phyloP scores from a whole-genome alignment of 75 land plant genomes.

The Isoetes taiwanensis region DNA sequence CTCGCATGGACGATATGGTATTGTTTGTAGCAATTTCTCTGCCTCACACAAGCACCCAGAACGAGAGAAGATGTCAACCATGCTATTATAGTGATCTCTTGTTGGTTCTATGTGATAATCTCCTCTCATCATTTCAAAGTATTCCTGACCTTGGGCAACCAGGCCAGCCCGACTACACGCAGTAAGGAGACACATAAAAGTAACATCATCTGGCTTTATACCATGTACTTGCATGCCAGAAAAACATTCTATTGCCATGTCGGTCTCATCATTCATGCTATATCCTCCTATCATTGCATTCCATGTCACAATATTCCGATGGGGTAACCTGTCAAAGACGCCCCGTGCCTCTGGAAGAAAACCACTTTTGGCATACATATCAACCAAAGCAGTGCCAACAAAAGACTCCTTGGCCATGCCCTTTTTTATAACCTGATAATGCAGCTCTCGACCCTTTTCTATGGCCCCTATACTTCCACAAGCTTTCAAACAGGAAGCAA shows the following conservation, averaged over 20 bases:
- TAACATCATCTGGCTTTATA: conserved; percentile 3
- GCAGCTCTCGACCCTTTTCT: conserved; percentile 13
- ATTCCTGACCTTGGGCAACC: not conserved
- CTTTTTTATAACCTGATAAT: conserved; percentile 6
- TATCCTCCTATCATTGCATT: conserved; percentile 16
- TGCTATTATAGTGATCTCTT: conserved; percentile 9
- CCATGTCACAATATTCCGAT: conserved; percentile 18
- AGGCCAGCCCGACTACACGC: conserved; percentile 13
- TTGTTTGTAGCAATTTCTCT: not conserved
- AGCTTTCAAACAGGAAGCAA: no score
- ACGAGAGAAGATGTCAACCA: conserved; percentile 15
- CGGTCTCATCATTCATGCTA: conserved; percentile 11
- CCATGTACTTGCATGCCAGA: not conserved
- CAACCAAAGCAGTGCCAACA: conserved; percentile 17
- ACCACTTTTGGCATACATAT: conserved; percentile 19
- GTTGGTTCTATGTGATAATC: conserved; percentile 1
- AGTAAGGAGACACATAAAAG: conserved; percentile 4
- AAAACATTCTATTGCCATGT: conserved; percentile 12
- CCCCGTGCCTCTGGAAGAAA: conserved; percentile 1
- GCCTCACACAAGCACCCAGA: conserved; percentile 9
- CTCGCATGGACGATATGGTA: not conserved
- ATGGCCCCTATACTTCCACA: no score
- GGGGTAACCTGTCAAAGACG: conserved; percentile 12
- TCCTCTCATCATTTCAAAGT: conserved; percentile 3
- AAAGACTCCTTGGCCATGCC: conserved; percentile 9